A percentile compares a stretch with the other conserved stretches of the same genome.
phyloP scores from a whole-genome alignment of 257 asterid genomes.

The Buddleja alternifolia region DNA sequence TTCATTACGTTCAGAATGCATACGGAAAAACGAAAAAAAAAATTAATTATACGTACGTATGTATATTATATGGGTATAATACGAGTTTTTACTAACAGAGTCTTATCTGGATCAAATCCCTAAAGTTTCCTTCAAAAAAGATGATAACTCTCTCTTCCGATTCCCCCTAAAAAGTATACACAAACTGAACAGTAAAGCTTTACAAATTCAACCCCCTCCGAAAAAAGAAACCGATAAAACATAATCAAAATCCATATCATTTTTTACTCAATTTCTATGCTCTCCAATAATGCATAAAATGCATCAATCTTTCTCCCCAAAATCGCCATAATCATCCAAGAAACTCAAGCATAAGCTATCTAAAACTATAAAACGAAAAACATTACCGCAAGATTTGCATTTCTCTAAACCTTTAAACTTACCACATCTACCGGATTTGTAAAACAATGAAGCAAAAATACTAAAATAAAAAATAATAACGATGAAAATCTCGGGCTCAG shows the following conservation, averaged over 20 bases:
- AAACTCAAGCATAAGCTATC: conserved; percentile 21
- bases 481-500: conserved; percentile 76
- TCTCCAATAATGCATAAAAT: neutral
- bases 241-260: neutral
- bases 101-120: neutral
- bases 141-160: neutral
- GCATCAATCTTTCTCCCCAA: conserved; percentile 8
- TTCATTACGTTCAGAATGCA: too few species aligned
- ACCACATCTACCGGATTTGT: conserved; percentile 43
- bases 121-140: neutral
- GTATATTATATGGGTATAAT: too few species aligned
- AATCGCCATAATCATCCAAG: conserved; percentile 12
- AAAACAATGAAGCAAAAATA: neutral
- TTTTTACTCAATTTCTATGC: conserved; percentile 14
- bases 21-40: too few species aligned
- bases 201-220: too few species aligned
- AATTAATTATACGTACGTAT: too few species aligned
- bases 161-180: neutral
- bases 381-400: conserved; percentile 5
- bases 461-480: neutral
- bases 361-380: neutral
- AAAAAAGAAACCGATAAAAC: too few species aligned
- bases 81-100: too few species aligned
- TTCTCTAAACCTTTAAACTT: too few species aligned
- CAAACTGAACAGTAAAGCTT: neutral